Base-by-base conservation (phyloP, 352 stramenopile genomes). In the Phytopythium delawarense region DNA sequence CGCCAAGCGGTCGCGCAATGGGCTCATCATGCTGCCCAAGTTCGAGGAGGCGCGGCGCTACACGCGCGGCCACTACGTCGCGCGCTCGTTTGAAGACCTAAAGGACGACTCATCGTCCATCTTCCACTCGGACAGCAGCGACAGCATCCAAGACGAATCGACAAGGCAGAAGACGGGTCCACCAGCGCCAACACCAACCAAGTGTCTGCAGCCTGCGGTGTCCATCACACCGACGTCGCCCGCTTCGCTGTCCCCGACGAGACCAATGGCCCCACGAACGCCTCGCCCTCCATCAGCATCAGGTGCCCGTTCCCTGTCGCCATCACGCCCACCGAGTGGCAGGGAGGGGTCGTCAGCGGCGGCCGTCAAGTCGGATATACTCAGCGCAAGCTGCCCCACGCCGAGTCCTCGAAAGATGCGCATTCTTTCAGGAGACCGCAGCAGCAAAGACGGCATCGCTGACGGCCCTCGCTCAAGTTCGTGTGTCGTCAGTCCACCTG, bases 1-100 rank as follows among this genome's bases (percentile, higher is more conserved):
- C 56, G 70, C 84, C 20, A 86, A 88, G 57, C 75, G 79, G 32
- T 81, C 69, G 45, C 81, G 78, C 55, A 91, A 91, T 21, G 82
- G 82, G 2, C 52, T 91, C 37, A 71, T 87, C 25, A 72, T 75
- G 67, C 68, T 89, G 32, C 80, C 80, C 9, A 85, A 75, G 55
- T 89, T 89, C 57, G 69, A 86, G 59, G 78, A 87, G 44, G 59
- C 70, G 9, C 72, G 76, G 45, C 67, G 78, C 20, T 89, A 81
- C 65, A 87, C 78, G 9, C 66, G 79, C 30, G 78, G 78, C 5
- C 69, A 71, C 6, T 73, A 88, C 64, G 50, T 74, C 11, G 51
- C 62, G 13, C 72, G 66, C 15, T 79, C 67, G 4, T 87, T 87
- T 34, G 64, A 72, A 11, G 74, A 84, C 37, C 61, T 88, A 30